Conservation (phyloP, 83 land plant genomes). For the Picea mariana region DNA sequence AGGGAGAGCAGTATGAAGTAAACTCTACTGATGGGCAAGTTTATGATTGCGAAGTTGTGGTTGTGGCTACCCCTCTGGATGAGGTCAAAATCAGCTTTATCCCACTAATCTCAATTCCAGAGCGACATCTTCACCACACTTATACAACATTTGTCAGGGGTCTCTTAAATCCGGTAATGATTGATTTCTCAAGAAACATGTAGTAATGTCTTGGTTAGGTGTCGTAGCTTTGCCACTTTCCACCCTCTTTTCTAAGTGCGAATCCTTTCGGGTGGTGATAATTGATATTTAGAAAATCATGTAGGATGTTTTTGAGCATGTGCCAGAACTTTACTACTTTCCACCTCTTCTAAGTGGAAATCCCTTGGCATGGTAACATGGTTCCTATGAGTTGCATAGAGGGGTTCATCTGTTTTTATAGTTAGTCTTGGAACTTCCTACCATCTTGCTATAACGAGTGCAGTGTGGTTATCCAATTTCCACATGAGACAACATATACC, state of each 20-base stretch:
- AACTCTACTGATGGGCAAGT: constrained; percentile 53
- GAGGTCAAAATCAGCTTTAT: constrained; percentile 68
- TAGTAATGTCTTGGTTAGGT: neutral
- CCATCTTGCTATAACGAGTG: neutral
- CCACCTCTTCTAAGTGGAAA: no score
- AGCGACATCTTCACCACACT: constrained; percentile 82
- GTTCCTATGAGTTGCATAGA: neutral
- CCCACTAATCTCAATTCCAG: constrained; percentile 69
- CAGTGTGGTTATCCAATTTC: neutral
- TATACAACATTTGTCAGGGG: constrained; percentile 93
- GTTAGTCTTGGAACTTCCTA: neutral
- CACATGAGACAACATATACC: neutral
- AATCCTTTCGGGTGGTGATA: neutral
- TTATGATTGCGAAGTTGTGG: constrained; percentile 67
- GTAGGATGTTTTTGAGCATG: no score
- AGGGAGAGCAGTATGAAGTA: constrained; percentile 57
- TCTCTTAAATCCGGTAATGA: constrained; percentile 71
- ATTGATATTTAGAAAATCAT: neutral
- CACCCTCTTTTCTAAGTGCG: neutral
- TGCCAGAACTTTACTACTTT: no score
- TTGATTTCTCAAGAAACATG: neutral
- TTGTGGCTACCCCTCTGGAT: constrained; percentile 89
- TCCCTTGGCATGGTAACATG: no score
- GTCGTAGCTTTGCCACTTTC: neutral
- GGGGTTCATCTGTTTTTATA: neutral